A percentile compares a stretch with the other conserved stretches of the same genome.
Evolutionary conservation across 257 asterid species (phyloP).

Genomic region (Penstemon eatonii): DNA sequence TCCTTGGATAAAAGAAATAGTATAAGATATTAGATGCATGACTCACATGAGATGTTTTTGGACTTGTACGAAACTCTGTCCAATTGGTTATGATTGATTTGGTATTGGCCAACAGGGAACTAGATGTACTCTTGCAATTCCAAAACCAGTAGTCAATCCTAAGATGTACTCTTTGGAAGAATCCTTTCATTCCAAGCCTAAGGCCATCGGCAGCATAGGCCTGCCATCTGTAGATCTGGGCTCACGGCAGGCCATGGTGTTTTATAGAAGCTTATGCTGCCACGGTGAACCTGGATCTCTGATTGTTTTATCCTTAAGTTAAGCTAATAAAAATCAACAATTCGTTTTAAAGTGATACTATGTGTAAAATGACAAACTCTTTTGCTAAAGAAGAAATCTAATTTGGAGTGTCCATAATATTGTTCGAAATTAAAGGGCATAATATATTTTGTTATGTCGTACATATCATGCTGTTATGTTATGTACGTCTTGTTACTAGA

Average conservation of each 20-base stretch:
- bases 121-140: conserved; percentile 60
- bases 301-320: conserved; percentile 20
- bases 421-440: too few species aligned
- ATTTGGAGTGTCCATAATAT: neutral
- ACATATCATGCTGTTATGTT: neutral
- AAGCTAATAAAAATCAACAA: neutral
- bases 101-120: conserved; percentile 64
- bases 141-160: conserved; percentile 53
- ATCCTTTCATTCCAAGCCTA: conserved; percentile 37
- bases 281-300: conserved; percentile 37
- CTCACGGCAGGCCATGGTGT: conserved; percentile 38
- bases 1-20: neutral
- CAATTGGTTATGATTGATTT: conserved; percentile 33
- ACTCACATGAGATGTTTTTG: conserved; percentile 9
- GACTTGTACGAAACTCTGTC: conserved; percentile 9
- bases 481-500: neutral
- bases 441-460: neutral
- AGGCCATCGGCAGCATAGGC: conserved; percentile 36
- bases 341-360: neutral
- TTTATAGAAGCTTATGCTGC: conserved; percentile 46
- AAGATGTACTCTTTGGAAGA: conserved; percentile 40
- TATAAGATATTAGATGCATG: neutral
- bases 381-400: neutral
- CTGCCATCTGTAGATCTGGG: conserved; percentile 38
- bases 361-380: neutral